Conservation (phyloP, 805 yeast species). For the Starmera caribaea region DNA sequence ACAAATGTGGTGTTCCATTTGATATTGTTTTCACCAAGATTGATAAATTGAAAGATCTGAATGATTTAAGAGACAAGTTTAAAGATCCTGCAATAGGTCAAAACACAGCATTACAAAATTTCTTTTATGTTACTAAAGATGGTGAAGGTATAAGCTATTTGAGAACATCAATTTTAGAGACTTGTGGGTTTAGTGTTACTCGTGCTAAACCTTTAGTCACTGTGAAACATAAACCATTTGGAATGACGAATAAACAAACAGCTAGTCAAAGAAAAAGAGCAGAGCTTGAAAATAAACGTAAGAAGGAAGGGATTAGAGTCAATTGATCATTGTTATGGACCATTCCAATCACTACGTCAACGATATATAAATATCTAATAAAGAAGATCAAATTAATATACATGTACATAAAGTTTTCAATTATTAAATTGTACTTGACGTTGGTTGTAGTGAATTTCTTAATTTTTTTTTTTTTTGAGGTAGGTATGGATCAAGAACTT, state of each 20-base stretch:
- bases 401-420: constrained; percentile 3
- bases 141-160: constrained; percentile 45
- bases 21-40: constrained; percentile 72
- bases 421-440: not conserved
- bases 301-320: too few species aligned
- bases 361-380: not conserved
- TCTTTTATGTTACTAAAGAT: constrained; percentile 43
- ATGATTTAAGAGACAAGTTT: constrained; percentile 29
- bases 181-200: constrained; percentile 33
- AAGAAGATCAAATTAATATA: constrained; percentile 5
- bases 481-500: constrained; percentile 12
- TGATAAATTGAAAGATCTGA: constrained; percentile 39
- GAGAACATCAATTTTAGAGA: constrained; percentile 39
- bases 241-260: constrained; percentile 1
- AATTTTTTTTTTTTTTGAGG: too few species aligned
- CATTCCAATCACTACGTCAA: too few species aligned
- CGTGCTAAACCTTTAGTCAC: constrained; percentile 14
- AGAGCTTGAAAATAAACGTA: constrained; percentile 1
- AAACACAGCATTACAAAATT: constrained; percentile 29
- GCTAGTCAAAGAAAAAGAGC: not conserved
- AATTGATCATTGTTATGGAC: not conserved
- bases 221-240: constrained; percentile 4
- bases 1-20: constrained; percentile 50
- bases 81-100: constrained; percentile 29
- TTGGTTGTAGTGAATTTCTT: too few species aligned